Conservation (phyloP, 2,329 filamentous ascomycete species). For the Metarhizium brunneum region DNA sequence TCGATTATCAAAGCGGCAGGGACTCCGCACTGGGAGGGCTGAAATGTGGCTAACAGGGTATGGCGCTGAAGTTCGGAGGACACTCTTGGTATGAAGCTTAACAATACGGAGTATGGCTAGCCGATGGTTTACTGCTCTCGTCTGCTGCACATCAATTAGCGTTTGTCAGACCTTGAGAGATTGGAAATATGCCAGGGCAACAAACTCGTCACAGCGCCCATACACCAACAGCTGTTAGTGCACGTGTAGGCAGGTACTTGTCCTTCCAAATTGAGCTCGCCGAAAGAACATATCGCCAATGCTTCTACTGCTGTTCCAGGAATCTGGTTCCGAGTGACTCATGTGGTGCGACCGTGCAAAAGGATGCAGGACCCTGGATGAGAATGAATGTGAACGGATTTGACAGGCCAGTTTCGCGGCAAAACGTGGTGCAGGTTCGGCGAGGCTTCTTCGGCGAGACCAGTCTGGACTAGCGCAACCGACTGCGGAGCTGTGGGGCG, state of each 20-base stretch:
- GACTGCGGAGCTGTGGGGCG: background rate
- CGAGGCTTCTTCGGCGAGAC: slow-evolving; percentile 7
- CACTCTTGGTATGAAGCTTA: too few relatives aligned
- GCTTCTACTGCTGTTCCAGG: background rate
- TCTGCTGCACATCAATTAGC: background rate
- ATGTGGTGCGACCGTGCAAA: background rate
- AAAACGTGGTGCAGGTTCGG: background rate
- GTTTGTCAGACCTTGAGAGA: background rate
- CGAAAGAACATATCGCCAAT: background rate
- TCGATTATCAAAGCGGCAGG: too few relatives aligned
- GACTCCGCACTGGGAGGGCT: background rate
- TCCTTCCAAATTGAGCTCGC: background rate
- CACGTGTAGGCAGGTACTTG: background rate
- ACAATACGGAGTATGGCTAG: too few relatives aligned
- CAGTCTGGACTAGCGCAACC: slow-evolving; percentile 5
- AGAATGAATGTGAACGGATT: background rate
- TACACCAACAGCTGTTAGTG: background rate
- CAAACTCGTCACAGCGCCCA: background rate
- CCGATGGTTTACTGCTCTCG: too few relatives aligned
- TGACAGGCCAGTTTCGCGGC: too few relatives aligned
- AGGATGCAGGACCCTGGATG: background rate
- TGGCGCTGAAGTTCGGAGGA: too few relatives aligned
- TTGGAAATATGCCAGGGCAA: background rate
- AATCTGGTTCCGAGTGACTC: background rate
- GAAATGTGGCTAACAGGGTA: background rate